These are phyloP conservation scores for Termitomyces titanicus DNA, from an alignment of 768 basidiomycete species.

Conservation along the genomic window DNA sequence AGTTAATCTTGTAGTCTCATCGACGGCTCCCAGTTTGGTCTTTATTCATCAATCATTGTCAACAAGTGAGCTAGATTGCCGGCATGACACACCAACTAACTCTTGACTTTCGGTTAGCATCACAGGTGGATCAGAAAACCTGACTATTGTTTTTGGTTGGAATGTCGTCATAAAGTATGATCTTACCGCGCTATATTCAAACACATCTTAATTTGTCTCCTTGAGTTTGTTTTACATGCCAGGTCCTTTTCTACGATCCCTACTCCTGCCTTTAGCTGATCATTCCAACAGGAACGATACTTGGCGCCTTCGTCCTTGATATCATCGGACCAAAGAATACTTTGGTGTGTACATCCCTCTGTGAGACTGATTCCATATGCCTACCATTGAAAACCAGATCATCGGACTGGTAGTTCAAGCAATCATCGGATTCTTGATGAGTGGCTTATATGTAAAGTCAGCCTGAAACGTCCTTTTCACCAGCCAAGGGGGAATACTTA, in stretches of 20 bases:
- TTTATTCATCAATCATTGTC: constrained; percentile 77
- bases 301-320: constrained; percentile 77
- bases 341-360: constrained; percentile 41
- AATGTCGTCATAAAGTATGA: constrained; percentile 76
- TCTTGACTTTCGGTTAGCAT: constrained; percentile 35
- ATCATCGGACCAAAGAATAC: constrained; percentile 70
- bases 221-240: constrained; percentile 37
- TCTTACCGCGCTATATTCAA: background rate
- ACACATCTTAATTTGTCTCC: background rate
- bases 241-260: constrained; percentile 15
- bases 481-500: background rate
- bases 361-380: background rate
- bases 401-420: constrained; percentile 68
- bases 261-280: constrained; percentile 15
- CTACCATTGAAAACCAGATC: constrained; percentile 40
- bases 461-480: constrained; percentile 8
- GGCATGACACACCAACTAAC: background rate
- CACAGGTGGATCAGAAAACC: constrained; percentile 46
- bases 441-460: constrained; percentile 62
- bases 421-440: constrained; percentile 84
- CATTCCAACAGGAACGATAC: constrained; percentile 56
- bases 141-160: constrained; percentile 77
- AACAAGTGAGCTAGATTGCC: constrained; percentile 39
- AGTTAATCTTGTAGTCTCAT: background rate
- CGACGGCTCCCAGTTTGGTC: constrained; percentile 49